phyloP scores from a whole-genome alignment of 371 early-diverging fungal species.

The Mucor sp. region DNA sequence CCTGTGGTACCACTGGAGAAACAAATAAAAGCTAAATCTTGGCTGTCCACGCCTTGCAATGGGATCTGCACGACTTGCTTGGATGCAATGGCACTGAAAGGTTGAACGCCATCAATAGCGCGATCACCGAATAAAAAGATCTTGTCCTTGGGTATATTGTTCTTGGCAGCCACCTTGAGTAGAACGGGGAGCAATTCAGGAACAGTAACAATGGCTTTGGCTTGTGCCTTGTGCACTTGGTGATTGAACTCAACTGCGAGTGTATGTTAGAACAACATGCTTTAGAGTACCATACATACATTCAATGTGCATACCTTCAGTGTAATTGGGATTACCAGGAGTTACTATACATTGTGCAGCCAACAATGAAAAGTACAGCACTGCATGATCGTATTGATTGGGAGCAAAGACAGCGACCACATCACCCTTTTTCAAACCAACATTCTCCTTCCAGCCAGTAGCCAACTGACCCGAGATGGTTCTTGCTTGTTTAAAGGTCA shows the following conservation, averaged over 20 bases:
- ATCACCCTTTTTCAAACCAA: constrained; percentile 68
- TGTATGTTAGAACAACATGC: background rate
- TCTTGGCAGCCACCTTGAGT: constrained; percentile 9
- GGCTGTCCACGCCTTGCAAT: constrained; percentile 22
- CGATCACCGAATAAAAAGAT: constrained; percentile 27
- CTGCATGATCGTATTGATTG: constrained; percentile 55
- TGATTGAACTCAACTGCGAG: constrained; percentile 23
- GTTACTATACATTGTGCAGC: constrained; percentile 41
- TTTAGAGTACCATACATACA: background rate
- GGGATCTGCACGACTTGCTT: constrained; percentile 5
- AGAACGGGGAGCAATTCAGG: constrained; percentile 23
- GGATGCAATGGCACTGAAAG: constrained; percentile 14
- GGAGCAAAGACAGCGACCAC: constrained; percentile 75
- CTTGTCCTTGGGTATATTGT: constrained; percentile 12
- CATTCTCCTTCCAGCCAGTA: constrained; percentile 38
- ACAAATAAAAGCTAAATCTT: constrained; percentile 78
- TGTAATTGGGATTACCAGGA: constrained; percentile 49
- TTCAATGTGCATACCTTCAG: constrained; percentile 31
- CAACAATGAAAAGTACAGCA: constrained; percentile 42
- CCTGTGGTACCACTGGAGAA: constrained; percentile 93
- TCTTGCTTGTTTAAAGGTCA: constrained; percentile 65
- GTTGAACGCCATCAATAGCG: constrained; percentile 3
- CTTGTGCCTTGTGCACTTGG: constrained; percentile 18
- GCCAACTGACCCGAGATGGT: constrained; percentile 54
- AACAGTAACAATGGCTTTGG: constrained; percentile 23